Evolutionary conservation across 139 green algal species (phyloP), one percentile per base, ranked within the genome.

Genomic region (Chlorella sp.): DNA sequence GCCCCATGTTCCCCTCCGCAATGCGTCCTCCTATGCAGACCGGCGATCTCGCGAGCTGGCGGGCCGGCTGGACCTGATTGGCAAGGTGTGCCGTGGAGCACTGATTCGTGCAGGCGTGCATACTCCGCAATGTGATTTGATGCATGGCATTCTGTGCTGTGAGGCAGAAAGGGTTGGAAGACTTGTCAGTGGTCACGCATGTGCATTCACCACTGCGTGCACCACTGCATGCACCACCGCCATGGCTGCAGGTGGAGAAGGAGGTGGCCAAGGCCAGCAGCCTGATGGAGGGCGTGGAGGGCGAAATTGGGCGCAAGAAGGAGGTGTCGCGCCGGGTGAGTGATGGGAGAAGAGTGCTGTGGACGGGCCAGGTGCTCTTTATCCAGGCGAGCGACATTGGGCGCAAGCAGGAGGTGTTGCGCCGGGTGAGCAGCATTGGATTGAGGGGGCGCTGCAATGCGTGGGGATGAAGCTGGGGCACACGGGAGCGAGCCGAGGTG

Each of bases 381-480:
- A 51, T 51, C 36, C 2, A 1, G n/a, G n/a, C n/a, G n/a, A n/a
- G 64, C 1, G 90, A 90, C 38, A 83, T 96, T 9, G 81, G 56
- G 1, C 83, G 83, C n/a, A 96, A 96, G 89, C 95, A 95, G 91
- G 91, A 93, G 48, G 90, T 92, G 26, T 92, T 83, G 6, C 89
- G 89, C 56, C 82, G 89, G 67, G 89, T 91, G n/a, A 13, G 74
- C n/a, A n/a, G n/a, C n/a, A n/a, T n/a, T n/a, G n/a, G n/a, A 64
- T 46, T 24, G 46, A 26, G 30, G 32, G 5, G 38, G 34, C 30
- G 30, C 64, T 70, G 32, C 7, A n/a, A n/a, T n/a, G n/a, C 65
- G 65, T 8, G 64, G 36, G 64, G 20, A 28, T 70, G 64, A 28
- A 9, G 64, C 3, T 5, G 28, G 64, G 64, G 64, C 64, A 70